These are phyloP conservation scores for Suhomyces sp. DNA, from an alignment of 805 yeast species.

Conservation along the genomic window DNA sequence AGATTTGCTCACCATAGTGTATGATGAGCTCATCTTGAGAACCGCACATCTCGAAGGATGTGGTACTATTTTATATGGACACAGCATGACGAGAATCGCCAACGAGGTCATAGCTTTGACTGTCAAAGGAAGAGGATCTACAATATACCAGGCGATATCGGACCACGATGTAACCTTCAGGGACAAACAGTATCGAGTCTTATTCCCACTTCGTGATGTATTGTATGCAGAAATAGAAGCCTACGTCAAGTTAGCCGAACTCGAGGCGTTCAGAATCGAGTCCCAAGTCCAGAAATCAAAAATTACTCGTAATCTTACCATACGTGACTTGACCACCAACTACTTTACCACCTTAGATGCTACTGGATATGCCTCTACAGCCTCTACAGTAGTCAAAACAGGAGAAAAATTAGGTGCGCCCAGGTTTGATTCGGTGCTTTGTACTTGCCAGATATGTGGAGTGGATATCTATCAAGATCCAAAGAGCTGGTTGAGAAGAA, in stretches of 20 bases:
- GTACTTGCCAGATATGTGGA: constrained; percentile 56
- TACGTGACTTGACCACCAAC: constrained; percentile 70
- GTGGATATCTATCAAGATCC: constrained; percentile 55
- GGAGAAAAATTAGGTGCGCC: constrained; percentile 72
- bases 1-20: constrained; percentile 54
- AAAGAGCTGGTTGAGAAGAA: constrained; percentile 61
- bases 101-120: constrained; percentile 75
- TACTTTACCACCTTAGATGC: constrained; percentile 72
- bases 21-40: constrained; percentile 43
- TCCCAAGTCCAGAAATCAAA: constrained; percentile 25
- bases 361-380: constrained; percentile 77
- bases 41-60: constrained; percentile 46
- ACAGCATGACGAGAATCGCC: constrained; percentile 80
- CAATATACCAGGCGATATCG: constrained; percentile 51
- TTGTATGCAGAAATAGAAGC: constrained; percentile 63
- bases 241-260: constrained; percentile 44
- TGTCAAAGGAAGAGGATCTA: constrained; percentile 82
- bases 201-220: constrained; percentile 76
- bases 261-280: constrained; percentile 30
- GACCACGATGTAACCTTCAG: constrained; percentile 35
- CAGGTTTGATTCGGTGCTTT: constrained; percentile 12
- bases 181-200: constrained; percentile 37
- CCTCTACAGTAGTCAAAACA: constrained; percentile 88
- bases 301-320: constrained; percentile 70
- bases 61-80: constrained; percentile 66